Evolutionary conservation across 805 yeast species (phyloP).

Genomic region (Wickerhamiella parazyma): DNA sequence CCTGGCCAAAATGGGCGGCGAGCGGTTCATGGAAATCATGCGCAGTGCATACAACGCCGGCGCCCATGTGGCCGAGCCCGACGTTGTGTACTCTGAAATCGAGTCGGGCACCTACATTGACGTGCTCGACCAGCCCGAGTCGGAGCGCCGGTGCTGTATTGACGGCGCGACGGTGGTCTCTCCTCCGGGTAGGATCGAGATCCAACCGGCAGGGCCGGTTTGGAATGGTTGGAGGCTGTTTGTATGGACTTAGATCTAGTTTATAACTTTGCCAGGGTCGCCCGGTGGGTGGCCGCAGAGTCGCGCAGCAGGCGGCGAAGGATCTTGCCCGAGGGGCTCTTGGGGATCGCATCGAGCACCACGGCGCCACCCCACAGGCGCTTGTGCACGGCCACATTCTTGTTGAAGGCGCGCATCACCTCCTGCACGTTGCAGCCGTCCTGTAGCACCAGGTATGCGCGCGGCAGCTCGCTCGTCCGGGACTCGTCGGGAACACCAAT

Average conservation of each 20-base stretch:
- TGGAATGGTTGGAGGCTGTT: slow-evolving; percentile 23
- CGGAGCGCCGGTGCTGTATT: slow-evolving; percentile 43
- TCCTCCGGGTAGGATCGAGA: slow-evolving; percentile 18
- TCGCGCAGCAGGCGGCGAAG: slow-evolving; percentile 83
- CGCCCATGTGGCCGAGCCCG: slow-evolving; percentile 34
- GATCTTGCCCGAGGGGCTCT: slow-evolving; percentile 86
- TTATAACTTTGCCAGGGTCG: too few species aligned
- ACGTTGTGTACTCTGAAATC: slow-evolving; percentile 35
- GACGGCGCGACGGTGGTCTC: slow-evolving; percentile 44
- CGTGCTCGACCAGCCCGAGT: slow-evolving; percentile 22
- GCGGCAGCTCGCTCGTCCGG: slow-evolving; percentile 52
- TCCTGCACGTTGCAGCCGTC: slow-evolving; percentile 13
- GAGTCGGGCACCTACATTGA: slow-evolving; percentile 10
- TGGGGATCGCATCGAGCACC: slow-evolving; percentile 71
- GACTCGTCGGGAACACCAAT: slow-evolving; percentile 58
- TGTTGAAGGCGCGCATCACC: slow-evolving; percentile 23
- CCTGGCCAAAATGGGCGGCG: slow-evolving; percentile 28
- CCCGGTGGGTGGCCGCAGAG: slow-evolving; percentile 8
- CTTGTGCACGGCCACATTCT: slow-evolving; percentile 25
- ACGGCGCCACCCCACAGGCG: slow-evolving; percentile 35
- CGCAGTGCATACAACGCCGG: slow-evolving; percentile 44
- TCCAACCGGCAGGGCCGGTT: slow-evolving; percentile 15
- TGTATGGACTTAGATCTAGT: slow-evolving; percentile 4
- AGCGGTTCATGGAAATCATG: slow-evolving; percentile 41
- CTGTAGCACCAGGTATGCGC: slow-evolving; percentile 25